Conservation (phyloP, 2,329 filamentous ascomycete species). For the Exophiala lecanii-corni region DNA sequence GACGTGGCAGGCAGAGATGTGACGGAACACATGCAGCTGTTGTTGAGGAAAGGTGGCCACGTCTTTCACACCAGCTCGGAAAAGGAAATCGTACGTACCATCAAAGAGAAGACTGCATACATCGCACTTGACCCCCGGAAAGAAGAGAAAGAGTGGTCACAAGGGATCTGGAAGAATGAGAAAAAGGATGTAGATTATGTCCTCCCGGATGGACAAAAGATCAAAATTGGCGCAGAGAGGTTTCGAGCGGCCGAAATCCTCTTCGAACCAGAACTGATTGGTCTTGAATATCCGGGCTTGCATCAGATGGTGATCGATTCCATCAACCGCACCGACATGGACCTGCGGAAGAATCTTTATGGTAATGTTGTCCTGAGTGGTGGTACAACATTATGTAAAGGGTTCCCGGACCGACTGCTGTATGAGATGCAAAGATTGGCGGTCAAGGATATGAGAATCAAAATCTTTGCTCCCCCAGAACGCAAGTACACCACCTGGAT, state of each 20-base stretch:
- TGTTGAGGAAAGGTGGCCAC: conserved; percentile 87
- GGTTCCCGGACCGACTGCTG: conserved; percentile 88
- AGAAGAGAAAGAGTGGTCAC: conserved; percentile 93
- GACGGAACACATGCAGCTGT: conserved; percentile 86
- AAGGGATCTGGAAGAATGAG: conserved; percentile 62
- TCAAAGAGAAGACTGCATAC: conserved; percentile 94
- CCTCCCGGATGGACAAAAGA: conserved; percentile 85
- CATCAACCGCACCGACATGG: conserved; percentile 91
- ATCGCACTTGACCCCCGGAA: conserved; percentile 84
- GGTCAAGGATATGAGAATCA: conserved; percentile 98
- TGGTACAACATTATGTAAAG: conserved; percentile 92
- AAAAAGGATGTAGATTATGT: conserved; percentile 80
- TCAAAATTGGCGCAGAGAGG: conserved; percentile 90
- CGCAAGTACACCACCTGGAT: conserved; percentile 99
- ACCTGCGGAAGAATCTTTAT: conserved; percentile 88
- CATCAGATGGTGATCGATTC: conserved; percentile 97
- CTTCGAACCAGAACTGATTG: conserved; percentile 95
- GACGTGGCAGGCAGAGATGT: conserved; percentile 95
- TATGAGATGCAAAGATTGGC: conserved; percentile 89
- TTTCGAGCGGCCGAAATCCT: conserved; percentile 96
- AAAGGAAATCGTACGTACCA: conserved; percentile 96
- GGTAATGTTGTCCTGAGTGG: conserved; percentile 96
- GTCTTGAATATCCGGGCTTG: conserved; percentile 91
- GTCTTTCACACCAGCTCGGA: conserved; percentile 97
- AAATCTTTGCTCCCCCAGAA: conserved; percentile 97